Percentiles rank a stretch among this genome's conserved stretches.
phyloP scores from a whole-genome alignment of 352 stramenopile species.

The Achlya hypogyna region DNA sequence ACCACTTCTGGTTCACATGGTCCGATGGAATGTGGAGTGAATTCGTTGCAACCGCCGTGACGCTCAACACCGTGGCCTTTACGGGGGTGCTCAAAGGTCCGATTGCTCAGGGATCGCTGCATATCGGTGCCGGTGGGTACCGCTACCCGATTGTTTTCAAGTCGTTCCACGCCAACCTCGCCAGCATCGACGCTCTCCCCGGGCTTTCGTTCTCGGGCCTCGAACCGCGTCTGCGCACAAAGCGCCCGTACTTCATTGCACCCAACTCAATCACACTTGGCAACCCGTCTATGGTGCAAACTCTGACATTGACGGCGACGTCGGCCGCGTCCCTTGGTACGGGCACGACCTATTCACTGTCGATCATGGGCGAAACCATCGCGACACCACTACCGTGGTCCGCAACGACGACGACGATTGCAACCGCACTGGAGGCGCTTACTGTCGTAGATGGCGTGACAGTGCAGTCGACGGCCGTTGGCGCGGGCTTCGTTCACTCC shows the following conservation, averaged over 20 bases:
- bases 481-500: constrained; percentile 65
- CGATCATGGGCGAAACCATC: constrained; percentile 40
- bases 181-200: constrained; percentile 49
- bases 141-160: constrained; percentile 63
- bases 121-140: constrained; percentile 35
- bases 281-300: constrained; percentile 45
- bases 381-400: constrained; percentile 31
- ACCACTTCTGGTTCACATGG: constrained; percentile 49
- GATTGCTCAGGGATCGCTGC: constrained; percentile 31
- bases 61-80: constrained; percentile 35
- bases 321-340: constrained; percentile 22
- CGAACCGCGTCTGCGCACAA: constrained; percentile 36
- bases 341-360: constrained; percentile 37
- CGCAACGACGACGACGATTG: constrained; percentile 33
- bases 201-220: constrained; percentile 52
- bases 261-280: constrained; percentile 40
- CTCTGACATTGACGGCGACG: constrained; percentile 38
- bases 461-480: constrained; percentile 30
- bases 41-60: constrained; percentile 29
- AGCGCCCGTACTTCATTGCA: constrained; percentile 28
- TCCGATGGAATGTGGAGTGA: constrained; percentile 36
- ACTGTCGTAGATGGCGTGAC: constrained; percentile 45
- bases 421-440: constrained; percentile 34
- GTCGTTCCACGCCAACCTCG: constrained; percentile 44
- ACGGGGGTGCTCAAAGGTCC: constrained; percentile 35